phyloP scores from a whole-genome alignment of 176 grass and related monocot genomes.

The Rhipidocladum racemiflorum region DNA sequence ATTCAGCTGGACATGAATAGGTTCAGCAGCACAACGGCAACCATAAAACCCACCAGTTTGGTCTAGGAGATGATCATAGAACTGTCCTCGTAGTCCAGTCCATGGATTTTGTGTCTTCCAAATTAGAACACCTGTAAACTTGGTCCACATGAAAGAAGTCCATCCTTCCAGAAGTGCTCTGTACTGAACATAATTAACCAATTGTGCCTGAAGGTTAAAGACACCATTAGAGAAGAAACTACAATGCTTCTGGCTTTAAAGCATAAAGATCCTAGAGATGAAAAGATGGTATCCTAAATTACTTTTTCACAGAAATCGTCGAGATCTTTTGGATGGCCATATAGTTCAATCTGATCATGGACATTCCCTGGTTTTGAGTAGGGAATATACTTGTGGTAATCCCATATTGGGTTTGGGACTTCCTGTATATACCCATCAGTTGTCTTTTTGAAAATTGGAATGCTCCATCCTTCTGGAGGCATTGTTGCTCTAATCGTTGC shows the following conservation, averaged over 20 bases:
- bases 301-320: slow-evolving; percentile 95
- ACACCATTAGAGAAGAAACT: slow-evolving; percentile 21
- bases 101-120: slow-evolving; percentile 47
- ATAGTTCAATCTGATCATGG: slow-evolving; percentile 86
- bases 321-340: slow-evolving; percentile 69
- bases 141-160: slow-evolving; percentile 51
- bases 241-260: slow-evolving; percentile 16
- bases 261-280: not conserved
- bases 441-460: slow-evolving; percentile 76
- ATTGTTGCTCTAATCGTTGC: slow-evolving; percentile 91
- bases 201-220: slow-evolving; percentile 67
- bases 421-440: slow-evolving; percentile 66
- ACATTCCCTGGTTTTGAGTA: slow-evolving; percentile 90
- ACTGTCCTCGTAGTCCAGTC: slow-evolving; percentile 92
- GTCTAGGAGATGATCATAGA: slow-evolving; percentile 94
- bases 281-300: slow-evolving; percentile 24
- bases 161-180: slow-evolving; percentile 95
- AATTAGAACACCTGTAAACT: not conserved
- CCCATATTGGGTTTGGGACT: slow-evolving; percentile 89
- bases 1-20: slow-evolving; percentile 92
- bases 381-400: slow-evolving; percentile 98
- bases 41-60: slow-evolving; percentile 94
- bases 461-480: slow-evolving; percentile 84
- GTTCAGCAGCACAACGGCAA: slow-evolving; percentile 79
- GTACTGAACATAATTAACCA: slow-evolving; percentile 95